Evolutionary conservation across 1,139 yeast species (phyloP), one percentile per base, ranked within the genome.

Genomic region (Sugiyamaella grinbergsii): DNA sequence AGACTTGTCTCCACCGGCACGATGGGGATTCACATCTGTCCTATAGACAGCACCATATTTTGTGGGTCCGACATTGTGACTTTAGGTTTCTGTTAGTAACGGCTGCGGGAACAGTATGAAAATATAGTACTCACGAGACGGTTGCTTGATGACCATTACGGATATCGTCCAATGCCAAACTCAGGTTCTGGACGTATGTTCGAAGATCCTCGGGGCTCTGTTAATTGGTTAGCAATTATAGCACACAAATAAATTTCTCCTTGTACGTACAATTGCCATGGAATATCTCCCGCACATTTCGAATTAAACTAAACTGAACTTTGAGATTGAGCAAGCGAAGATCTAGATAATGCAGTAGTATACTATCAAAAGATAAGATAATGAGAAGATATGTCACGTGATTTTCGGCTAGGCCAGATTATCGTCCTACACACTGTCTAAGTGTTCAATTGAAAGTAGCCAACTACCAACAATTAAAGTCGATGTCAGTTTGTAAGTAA

Each of bases 21-120:
- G 34, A 24, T 45, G 38, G 19, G 44, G 50, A 31, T 47, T 48
- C 8, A 39, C 44, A n/a, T 50, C 39, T 20, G 50, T 42, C 29
- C 64, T 63, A 42, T 75, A 73, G 1, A 78, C 78, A 1, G 83
- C 79, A 0, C 77, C 77, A 26, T 54, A 56, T 24, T 70, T 64
- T 0, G 81, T 79, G 0, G 86, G 87, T 0, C 78, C 76, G 2
- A 81, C 69, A 57, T 81, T 81, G 55, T 73, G 76, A 8, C 61
- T 45, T n/a, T 26, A 7, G 24, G 2, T 11, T 36, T 13, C 29
- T 37, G 24, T 39, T 36, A 7, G 42, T 51, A n/a, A 10, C 32
- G 32, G 40, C 20, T 26, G 24, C 52, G 37, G 10, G 2, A 11
- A 11, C 2, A 13, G 5, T 26, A 5, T 46, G 28, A 50, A 55